Percentiles rank a stretch among this genome's conserved stretches.
phyloP scores from a whole-genome alignment of 2,329 filamentous ascomycete species.

The Colletotrichum truncatum region DNA sequence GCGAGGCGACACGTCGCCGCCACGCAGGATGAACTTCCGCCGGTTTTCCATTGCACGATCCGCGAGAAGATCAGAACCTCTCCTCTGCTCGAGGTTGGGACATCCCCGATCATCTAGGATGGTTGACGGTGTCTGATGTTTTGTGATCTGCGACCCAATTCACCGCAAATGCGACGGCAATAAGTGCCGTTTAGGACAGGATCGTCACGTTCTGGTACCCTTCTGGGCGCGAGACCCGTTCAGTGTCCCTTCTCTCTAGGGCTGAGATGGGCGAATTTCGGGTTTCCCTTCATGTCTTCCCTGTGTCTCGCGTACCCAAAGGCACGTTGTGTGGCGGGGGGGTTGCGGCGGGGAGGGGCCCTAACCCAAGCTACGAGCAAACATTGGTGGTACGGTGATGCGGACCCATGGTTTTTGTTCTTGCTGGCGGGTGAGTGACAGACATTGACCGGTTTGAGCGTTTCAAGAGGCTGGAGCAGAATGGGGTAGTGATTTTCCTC shows the following conservation, averaged over 20 bases:
- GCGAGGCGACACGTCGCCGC: not conserved
- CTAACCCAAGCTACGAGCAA: too few species aligned
- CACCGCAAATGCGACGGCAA: not conserved
- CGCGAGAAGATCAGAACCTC: not conserved
- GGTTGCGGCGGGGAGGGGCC: too few species aligned
- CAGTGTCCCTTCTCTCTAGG: not conserved
- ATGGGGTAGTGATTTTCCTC: not conserved
- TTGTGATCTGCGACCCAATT: not conserved
- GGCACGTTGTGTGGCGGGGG: too few species aligned
- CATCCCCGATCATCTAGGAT: not conserved
- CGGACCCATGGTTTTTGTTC: not conserved
- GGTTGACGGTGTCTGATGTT: not conserved
- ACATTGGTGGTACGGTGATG: too few species aligned
- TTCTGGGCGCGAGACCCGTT: not conserved
- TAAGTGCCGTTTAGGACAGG: not conserved
- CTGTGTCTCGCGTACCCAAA: too few species aligned
- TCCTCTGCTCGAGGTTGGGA: not conserved
- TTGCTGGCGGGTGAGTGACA: not conserved
- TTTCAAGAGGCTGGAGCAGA: slow-evolving; percentile 1
- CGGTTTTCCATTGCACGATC: not conserved
- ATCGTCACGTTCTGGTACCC: not conserved
- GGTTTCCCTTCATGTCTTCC: too few species aligned
- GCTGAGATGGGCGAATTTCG: not conserved
- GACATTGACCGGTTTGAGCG: not conserved
- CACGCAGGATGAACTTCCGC: not conserved